These are phyloP conservation scores for Halenospora varia DNA, from an alignment of 495 filamentous ascomycete genomes.

Conservation along the genomic window DNA sequence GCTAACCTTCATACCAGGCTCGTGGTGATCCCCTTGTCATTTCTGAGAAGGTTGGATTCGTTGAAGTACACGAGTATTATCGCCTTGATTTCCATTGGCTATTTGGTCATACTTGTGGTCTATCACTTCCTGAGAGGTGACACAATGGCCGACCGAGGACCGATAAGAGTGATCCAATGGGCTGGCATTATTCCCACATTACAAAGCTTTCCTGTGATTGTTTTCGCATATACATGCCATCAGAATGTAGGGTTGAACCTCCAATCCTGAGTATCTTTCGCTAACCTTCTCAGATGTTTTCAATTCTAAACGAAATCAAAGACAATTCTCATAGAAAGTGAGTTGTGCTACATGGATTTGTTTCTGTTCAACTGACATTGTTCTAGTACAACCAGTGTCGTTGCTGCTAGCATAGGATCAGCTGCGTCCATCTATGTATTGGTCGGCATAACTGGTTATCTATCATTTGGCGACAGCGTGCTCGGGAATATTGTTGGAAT, in stretches of 20 bases:
- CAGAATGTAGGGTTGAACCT: slow-evolving; percentile 71
- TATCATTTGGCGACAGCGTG: slow-evolving; percentile 86
- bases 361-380: neutral
- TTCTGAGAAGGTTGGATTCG: slow-evolving; percentile 85
- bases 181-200: slow-evolving; percentile 73
- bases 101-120: slow-evolving; percentile 85
- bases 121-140: slow-evolving; percentile 84
- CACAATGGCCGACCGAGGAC: slow-evolving; percentile 64
- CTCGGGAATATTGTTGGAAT: slow-evolving; percentile 89
- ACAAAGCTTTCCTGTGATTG: slow-evolving; percentile 86
- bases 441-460: slow-evolving; percentile 90
- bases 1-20: slow-evolving; percentile 50
- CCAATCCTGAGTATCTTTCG: neutral
- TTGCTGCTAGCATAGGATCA: slow-evolving; percentile 76
- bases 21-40: slow-evolving; percentile 89
- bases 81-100: slow-evolving; percentile 88
- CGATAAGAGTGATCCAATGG: slow-evolving; percentile 70
- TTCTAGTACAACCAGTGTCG: slow-evolving; percentile 73
- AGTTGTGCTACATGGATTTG: neutral
- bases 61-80: slow-evolving; percentile 95
- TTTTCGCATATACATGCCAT: slow-evolving; percentile 98
- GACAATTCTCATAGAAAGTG: slow-evolving; percentile 60
- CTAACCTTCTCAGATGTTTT: slow-evolving; percentile 80
- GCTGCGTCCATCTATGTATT: slow-evolving; percentile 79
- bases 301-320: slow-evolving; percentile 89